A percentile compares a stretch with the other conserved stretches of the same genome.
Conservation (phyloP, 2,329 filamentous ascomycete genomes). For the Aureobasidium zeae region DNA sequence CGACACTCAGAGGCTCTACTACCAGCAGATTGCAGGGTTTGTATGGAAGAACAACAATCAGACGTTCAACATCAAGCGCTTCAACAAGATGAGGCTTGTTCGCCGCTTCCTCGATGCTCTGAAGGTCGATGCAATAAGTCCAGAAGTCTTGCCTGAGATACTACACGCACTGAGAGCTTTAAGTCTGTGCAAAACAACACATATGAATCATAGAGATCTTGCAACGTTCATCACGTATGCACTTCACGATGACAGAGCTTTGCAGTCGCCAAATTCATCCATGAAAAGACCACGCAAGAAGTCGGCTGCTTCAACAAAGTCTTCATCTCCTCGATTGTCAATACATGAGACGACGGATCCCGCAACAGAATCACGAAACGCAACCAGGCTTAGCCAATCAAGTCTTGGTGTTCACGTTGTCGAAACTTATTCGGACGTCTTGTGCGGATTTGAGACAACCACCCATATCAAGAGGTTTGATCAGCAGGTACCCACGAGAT, state of each 20-base stretch:
- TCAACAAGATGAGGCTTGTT: slow-evolving; percentile 87
- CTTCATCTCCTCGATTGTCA: neutral
- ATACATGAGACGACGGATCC: neutral
- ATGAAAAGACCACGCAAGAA: slow-evolving; percentile 4
- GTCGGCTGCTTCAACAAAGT: neutral
- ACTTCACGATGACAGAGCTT: slow-evolving; percentile 50
- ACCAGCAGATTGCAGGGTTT: slow-evolving; percentile 83
- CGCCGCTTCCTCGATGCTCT: slow-evolving; percentile 83
- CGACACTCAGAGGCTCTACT: slow-evolving; percentile 78
- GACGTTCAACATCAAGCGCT: slow-evolving; percentile 78
- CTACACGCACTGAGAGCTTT: slow-evolving; percentile 70
- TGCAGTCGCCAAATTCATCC: slow-evolving; percentile 1
- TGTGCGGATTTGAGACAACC: slow-evolving; percentile 63
- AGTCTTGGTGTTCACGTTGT: slow-evolving; percentile 68
- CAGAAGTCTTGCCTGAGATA: slow-evolving; percentile 65
- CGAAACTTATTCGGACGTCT: slow-evolving; percentile 64
- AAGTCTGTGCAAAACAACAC: slow-evolving; percentile 69
- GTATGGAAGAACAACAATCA: slow-evolving; percentile 83
- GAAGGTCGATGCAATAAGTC: slow-evolving; percentile 70
- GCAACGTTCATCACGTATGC: slow-evolving; percentile 91
- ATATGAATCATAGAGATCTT: slow-evolving; percentile 75
- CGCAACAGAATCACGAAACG: neutral
- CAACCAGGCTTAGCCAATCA: slow-evolving; percentile 41
- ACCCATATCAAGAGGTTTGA: slow-evolving; percentile 77
- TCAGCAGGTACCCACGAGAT: slow-evolving; percentile 86